A percentile compares a stretch with the other conserved stretches of the same genome.
These are phyloP conservation scores for Penicillium thymicola DNA, from an alignment of 2,329 filamentous ascomycete genomes.

Conservation along the genomic window DNA sequence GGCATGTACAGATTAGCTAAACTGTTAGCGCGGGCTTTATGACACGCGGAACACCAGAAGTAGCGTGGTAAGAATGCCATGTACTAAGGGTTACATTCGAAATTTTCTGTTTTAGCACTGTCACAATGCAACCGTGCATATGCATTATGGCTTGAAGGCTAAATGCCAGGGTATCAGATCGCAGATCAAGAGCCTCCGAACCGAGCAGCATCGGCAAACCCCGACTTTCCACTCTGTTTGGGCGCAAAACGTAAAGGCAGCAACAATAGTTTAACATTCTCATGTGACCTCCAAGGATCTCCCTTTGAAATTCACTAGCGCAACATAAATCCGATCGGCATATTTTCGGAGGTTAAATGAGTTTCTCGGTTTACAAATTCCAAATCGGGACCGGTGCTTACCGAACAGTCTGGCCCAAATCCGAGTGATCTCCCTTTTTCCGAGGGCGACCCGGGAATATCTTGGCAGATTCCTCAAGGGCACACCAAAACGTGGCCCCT, in stretches of 20 bases:
- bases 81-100: neutral
- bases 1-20: neutral
- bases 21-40: neutral
- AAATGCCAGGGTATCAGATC: slow-evolving; percentile 3
- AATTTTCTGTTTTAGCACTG: slow-evolving; percentile 2
- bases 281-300: slow-evolving; percentile 1
- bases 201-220: slow-evolving; percentile 1
- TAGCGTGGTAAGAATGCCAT: neutral
- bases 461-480: neutral
- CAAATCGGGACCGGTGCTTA: slow-evolving; percentile 15
- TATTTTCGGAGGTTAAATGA: neutral
- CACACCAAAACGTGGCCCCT: slow-evolving; percentile 13
- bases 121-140: slow-evolving; percentile 5
- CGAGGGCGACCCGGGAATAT: slow-evolving; percentile 2
- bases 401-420: slow-evolving; percentile 19
- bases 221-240: neutral
- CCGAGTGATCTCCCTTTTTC: neutral
- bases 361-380: slow-evolving; percentile 9
- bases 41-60: neutral
- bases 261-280: neutral
- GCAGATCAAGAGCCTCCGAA: neutral
- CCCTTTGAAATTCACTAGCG: neutral
- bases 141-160: neutral
- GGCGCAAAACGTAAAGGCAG: neutral
- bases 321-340: neutral